These are phyloP conservation scores for Mucor velutinosus DNA, from an alignment of 371 early-diverging fungal species.

Conservation along the genomic window DNA sequence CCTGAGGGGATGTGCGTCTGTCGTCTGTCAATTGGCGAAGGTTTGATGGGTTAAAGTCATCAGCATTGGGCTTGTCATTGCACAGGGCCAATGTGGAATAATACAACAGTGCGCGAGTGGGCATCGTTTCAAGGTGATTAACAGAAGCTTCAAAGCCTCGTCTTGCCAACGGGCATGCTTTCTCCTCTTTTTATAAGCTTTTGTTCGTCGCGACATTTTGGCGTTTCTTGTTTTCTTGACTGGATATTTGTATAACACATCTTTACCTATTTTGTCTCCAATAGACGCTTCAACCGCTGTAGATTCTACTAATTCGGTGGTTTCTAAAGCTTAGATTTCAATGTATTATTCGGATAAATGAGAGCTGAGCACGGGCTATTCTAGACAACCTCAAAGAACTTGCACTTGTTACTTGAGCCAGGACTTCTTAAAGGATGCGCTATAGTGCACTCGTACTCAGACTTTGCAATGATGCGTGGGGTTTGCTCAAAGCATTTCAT, in stretches of 20 bases:
- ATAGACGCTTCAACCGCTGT: background rate
- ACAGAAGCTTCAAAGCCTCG: no score
- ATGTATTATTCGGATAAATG: no score
- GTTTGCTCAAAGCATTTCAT: no score
- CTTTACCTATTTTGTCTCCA: background rate
- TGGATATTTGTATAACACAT: background rate
- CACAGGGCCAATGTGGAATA: slow-evolving; percentile 24
- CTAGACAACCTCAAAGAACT: no score
- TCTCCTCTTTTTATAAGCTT: background rate
- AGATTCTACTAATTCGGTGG: background rate
- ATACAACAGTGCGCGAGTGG: background rate
- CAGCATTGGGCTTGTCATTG: slow-evolving; percentile 43
- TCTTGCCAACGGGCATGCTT: no score
- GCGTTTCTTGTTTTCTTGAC: background rate
- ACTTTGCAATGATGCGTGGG: no score
- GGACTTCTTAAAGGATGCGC: no score
- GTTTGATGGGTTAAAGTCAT: slow-evolving; percentile 23
- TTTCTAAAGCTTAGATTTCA: no score
- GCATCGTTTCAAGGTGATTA: background rate
- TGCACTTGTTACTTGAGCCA: no score
- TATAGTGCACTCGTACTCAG: no score
- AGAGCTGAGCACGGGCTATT: no score
- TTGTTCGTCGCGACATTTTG: background rate
- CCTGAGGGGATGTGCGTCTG: slow-evolving; percentile 39
- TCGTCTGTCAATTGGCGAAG: slow-evolving; percentile 24